Base-by-base conservation (phyloP, 768 basidiomycete genomes). In the Termitomyces heimii region DNA sequence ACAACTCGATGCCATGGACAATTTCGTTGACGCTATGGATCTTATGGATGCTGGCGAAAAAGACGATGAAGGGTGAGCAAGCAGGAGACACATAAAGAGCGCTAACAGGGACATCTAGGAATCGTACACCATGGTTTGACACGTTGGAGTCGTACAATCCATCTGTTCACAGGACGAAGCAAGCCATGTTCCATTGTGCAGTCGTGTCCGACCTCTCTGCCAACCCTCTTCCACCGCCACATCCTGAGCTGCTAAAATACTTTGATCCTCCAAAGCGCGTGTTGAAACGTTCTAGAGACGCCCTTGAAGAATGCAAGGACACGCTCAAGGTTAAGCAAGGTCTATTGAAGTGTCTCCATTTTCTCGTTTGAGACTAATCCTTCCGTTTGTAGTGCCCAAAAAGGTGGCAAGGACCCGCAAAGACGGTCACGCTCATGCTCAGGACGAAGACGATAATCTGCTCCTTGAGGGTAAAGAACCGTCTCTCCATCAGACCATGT, bases 151-250 rank as follows among this genome's bases (percentile, higher is more conserved):
- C 94, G 1, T 97, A 82, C 70, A 97, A 96, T 64, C 94, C 96
- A 1, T 83, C 90, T 4, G 77, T 97, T 32, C 95, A 99, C 65
- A 86, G 95, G 52, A 80, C 87, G 56, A 96, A 95, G 68, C 94
- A 97, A 75, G 94, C 94, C 13, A 84, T 94, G 64, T 92, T 96
- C 71, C 95, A 97, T 66, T 81, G 82, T 51, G 93, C 93, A 2
- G 79, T 92, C 10, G 85, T 88, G 20, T 73, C 81, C 2, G 90
- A 97, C 66, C 69, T 95, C n/a, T 70, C 76, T 22, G 76, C 76
- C 7, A 77, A 92, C 55, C 92, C 93, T 0, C 78, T 96, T 9
- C 86, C 89, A 1, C 90, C 91, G 2, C 90, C 92, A 1, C 93
- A 97, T 70, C 87, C 86, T 2, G 91, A 92, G 55, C 76, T 97